phyloP scores from a whole-genome alignment of 768 basidiomycete species.

The Lentinula detonsa region DNA sequence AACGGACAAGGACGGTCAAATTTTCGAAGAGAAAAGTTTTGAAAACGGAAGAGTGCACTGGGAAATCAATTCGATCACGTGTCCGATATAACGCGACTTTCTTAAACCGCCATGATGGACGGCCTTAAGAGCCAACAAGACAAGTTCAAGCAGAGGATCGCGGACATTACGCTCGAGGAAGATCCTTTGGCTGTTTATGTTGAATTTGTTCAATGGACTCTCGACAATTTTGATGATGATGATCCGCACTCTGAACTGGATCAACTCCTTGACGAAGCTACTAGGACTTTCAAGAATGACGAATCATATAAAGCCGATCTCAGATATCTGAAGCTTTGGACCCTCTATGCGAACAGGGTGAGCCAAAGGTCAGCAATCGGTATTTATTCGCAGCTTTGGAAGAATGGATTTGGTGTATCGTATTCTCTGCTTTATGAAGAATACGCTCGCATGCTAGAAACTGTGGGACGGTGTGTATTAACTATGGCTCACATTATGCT shows the following conservation, averaged over 20 bases:
- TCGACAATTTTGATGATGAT: constrained; percentile 69
- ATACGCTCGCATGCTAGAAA: constrained; percentile 77
- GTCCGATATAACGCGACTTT: not conserved
- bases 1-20: no score
- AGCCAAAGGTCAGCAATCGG: constrained; percentile 64
- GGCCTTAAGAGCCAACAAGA: constrained; percentile 12
- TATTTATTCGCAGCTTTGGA: constrained; percentile 68
- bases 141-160: constrained; percentile 32
- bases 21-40: not conserved
- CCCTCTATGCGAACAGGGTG: constrained; percentile 75
- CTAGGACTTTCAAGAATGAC: constrained; percentile 76
- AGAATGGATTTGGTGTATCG: constrained; percentile 67
- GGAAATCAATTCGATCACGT: not conserved
- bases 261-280: constrained; percentile 80
- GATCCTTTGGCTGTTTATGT: constrained; percentile 85
- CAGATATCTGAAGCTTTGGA: constrained; percentile 91
- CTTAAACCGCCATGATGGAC: constrained; percentile 9
- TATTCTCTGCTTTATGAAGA: constrained; percentile 87
- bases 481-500: constrained; percentile 1
- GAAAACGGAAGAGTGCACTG: not conserved
- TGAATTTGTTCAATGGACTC: constrained; percentile 86
- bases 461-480: constrained; percentile 62
- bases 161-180: constrained; percentile 54
- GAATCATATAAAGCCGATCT: constrained; percentile 81
- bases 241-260: constrained; percentile 67